These are phyloP conservation scores for Euptelea pleiosperma DNA, from an alignment of 164 flowering plant species.

Conservation along the genomic window DNA sequence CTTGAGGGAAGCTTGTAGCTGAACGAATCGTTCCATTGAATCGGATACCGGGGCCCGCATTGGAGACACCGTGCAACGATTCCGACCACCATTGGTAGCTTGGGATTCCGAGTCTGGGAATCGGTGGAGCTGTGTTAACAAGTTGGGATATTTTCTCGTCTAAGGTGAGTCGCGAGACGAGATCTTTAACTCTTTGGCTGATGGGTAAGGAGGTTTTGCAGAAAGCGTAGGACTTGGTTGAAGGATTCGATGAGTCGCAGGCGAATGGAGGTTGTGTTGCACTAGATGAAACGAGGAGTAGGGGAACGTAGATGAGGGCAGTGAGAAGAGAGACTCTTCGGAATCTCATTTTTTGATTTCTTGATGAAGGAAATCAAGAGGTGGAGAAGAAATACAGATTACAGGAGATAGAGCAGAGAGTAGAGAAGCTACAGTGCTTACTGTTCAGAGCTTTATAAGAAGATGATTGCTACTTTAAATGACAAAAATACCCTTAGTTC, in stretches of 20 bases:
- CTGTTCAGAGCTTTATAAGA: too few relatives aligned
- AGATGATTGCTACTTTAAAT: neutral
- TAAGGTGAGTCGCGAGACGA: conserved; percentile 69
- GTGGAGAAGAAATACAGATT: neutral
- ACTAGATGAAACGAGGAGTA: conserved; percentile 14
- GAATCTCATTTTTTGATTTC: conserved; percentile 12
- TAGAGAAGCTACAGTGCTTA: neutral
- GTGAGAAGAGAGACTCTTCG: neutral
- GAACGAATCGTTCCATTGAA: conserved; percentile 46
- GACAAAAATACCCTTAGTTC: neutral
- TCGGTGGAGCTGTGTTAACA: conserved; percentile 56
- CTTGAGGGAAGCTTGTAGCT: conserved; percentile 91
- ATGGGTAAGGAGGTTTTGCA: conserved; percentile 56
- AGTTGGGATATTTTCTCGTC: conserved; percentile 86
- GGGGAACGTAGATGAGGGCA: neutral
- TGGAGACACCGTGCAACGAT: conserved; percentile 65
- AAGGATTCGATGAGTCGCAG: conserved; percentile 50
- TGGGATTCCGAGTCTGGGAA: conserved; percentile 80
- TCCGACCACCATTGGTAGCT: conserved; percentile 92
- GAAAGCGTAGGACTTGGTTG: conserved; percentile 44
- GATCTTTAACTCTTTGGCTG: conserved; percentile 46
- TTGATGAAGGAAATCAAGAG: neutral
- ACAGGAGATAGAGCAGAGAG: neutral
- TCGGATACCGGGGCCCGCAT: conserved; percentile 39
- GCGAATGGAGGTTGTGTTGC: conserved; percentile 53